Evolutionary conservation across 129 eudicot species (phyloP), one percentile per base, ranked within the genome.

Genomic region (Tanacetum coccineum): DNA sequence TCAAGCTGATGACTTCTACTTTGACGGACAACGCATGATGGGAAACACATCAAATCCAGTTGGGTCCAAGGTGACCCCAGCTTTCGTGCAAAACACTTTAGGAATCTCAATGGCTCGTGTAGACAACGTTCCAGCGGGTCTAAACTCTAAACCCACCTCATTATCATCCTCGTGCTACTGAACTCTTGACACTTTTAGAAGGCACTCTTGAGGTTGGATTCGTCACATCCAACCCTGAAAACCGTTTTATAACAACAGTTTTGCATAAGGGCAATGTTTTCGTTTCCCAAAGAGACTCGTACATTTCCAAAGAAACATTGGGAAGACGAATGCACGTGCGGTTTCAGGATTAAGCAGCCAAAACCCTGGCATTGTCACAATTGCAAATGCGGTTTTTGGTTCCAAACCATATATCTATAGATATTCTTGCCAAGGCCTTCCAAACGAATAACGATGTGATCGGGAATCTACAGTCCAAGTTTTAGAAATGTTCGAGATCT

Each of bases 71-170:
- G 82, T 78, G 32, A 69, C 74, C 20, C 77, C 48, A 1, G 80
- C 78, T 19, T 42, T 39, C 20, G 80, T 65, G 17, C 9, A 51
- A 4, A 81, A 81, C 82, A 81, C 86, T 28, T 55, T 81, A 2
- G 86, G 86, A 40, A 74, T 81, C 55, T 53, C 86, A 71, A 64
- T 81, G 78, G 86, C 74, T 21, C 86, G 86, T 30, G 17, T 78
- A 0, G 80, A 81, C 67, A 78, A 63, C 9, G 82, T 59, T 2
- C 80, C 80, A 21, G 39, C 80, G 74, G 86, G 86, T 3, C 45
- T 78, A 28, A n/a, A n/a, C n/a, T n/a, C n/a, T n/a, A n/a, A 78
- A 74, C 75, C 78, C 86, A 3, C 86, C 83, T 32, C 83, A 58
- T 47, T 21, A 39, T 9, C 81, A 77, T 48, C 68, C 81, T 21